phyloP scores from a whole-genome alignment of 371 early-diverging fungal genomes.

The Mortierella sp. region DNA sequence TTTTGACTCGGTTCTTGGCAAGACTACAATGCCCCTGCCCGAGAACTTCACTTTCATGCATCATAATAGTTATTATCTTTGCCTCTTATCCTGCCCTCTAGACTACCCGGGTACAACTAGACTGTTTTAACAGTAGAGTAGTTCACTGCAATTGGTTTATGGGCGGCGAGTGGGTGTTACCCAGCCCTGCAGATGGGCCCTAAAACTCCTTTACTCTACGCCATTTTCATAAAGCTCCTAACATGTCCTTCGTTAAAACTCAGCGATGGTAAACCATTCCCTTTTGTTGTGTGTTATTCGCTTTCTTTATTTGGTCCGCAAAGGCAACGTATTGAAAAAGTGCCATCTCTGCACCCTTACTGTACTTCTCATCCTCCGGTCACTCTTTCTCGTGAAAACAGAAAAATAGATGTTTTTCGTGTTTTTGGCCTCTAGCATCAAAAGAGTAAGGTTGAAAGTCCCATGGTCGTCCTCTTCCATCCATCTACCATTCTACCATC shows the following conservation, averaged over 20 bases:
- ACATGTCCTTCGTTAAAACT: constrained; percentile 10
- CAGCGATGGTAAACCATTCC: background rate
- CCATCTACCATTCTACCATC: too few relatives aligned
- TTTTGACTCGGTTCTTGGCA: constrained; percentile 1
- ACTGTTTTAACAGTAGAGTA: too few relatives aligned
- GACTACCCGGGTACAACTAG: too few relatives aligned
- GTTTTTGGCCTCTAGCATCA: background rate
- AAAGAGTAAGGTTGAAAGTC: background rate
- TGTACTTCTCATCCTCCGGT: background rate
- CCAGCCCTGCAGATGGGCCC: too few relatives aligned
- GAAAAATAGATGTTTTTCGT: background rate
- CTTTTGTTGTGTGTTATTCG: background rate
- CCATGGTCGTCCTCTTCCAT: background rate
- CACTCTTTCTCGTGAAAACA: background rate
- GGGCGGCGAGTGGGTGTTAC: too few relatives aligned
- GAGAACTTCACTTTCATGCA: too few relatives aligned
- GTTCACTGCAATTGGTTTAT: too few relatives aligned
- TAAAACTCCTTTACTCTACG: too few relatives aligned
- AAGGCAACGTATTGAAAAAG: too few relatives aligned
- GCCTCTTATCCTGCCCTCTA: too few relatives aligned
- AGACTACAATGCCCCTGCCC: too few relatives aligned
- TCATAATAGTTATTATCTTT: too few relatives aligned
- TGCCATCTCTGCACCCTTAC: background rate
- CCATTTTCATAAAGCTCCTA: background rate
- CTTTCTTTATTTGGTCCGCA: background rate